Percentiles rank a stretch among this genome's conserved stretches.
Evolutionary conservation across 768 basidiomycete species (phyloP).

Genomic region (Tylopilus vinaceipallidus): DNA sequence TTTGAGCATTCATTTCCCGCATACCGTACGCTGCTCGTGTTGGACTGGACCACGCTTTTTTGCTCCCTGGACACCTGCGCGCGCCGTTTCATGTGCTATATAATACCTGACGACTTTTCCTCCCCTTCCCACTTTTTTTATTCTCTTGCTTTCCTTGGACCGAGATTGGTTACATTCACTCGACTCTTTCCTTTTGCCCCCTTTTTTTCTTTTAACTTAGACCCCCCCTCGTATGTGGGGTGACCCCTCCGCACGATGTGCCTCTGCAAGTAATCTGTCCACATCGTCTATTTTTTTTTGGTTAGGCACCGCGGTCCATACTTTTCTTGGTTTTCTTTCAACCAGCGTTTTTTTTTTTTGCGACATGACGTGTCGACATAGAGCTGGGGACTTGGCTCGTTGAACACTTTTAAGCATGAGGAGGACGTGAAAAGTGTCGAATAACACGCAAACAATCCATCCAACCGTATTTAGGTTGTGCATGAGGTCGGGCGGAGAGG

Average conservation of each 20-base stretch:
- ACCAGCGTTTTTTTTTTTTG: background rate
- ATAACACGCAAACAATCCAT: too few species aligned
- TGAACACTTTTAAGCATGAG: too few species aligned
- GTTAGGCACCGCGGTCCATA: too few species aligned
- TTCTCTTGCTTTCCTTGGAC: constrained; percentile 15
- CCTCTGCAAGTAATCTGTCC: background rate
- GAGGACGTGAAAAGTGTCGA: too few species aligned
- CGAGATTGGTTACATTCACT: background rate
- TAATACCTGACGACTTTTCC: constrained; percentile 10
- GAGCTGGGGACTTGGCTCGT: too few species aligned
- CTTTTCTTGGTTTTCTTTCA: background rate
- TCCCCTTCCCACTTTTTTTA: background rate
- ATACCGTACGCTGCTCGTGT: constrained; percentile 6
- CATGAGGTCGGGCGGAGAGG: too few species aligned
- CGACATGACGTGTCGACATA: too few species aligned
- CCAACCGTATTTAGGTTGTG: too few species aligned
- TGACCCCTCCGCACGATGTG: background rate
- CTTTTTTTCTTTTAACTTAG: constrained; percentile 10
- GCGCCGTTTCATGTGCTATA: constrained; percentile 1
- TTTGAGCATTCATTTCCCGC: too few species aligned
- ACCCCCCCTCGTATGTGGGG: background rate
- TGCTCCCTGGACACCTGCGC: constrained; percentile 2
- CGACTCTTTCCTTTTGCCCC: too few species aligned
- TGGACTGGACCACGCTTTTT: constrained; percentile 11
- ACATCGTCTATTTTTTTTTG: background rate